Evolutionary conservation across 179 eudicot genomes (phyloP).

Genomic region (Camellia oleifera): DNA sequence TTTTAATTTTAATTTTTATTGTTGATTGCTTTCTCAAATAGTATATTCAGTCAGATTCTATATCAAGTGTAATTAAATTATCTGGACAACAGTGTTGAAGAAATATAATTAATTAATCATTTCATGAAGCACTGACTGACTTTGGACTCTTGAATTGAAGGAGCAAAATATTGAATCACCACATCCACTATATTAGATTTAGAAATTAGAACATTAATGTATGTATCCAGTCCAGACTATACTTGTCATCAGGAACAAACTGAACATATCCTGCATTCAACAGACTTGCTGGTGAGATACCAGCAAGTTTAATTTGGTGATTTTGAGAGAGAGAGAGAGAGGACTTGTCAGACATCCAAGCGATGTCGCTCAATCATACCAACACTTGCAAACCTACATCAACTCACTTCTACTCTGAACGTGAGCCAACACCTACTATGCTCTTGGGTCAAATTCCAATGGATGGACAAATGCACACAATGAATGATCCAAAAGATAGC

Average conservation of each 20-base stretch:
- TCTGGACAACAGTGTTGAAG: constrained; percentile 8
- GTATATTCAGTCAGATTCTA: not conserved
- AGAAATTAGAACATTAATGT: too few species aligned
- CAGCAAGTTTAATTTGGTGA: constrained; percentile 37
- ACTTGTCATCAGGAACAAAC: too few species aligned
- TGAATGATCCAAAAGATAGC: constrained; percentile 29
- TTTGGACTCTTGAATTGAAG: too few species aligned
- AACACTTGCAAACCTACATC: constrained; percentile 33
- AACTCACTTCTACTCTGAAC: constrained; percentile 35
- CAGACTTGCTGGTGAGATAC: constrained; percentile 34
- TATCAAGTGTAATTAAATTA: constrained; percentile 8
- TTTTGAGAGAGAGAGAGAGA: constrained; percentile 27
- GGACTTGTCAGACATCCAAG: constrained; percentile 44
- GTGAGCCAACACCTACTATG: constrained; percentile 41
- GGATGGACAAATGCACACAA: constrained; percentile 45
- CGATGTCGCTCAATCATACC: constrained; percentile 44
- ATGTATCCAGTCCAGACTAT: too few species aligned
- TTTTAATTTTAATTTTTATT: not conserved
- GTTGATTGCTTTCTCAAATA: constrained; percentile 1
- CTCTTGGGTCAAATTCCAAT: constrained; percentile 42
- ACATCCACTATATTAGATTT: too few species aligned
- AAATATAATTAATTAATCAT: not conserved
- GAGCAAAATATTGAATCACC: too few species aligned
- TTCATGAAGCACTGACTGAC: too few species aligned
- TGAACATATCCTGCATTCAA: constrained; percentile 14